A percentile compares a stretch with the other conserved stretches of the same genome.
Evolutionary conservation across 345 rosid genomes (phyloP).

Genomic region (Corchorus olitorius): DNA sequence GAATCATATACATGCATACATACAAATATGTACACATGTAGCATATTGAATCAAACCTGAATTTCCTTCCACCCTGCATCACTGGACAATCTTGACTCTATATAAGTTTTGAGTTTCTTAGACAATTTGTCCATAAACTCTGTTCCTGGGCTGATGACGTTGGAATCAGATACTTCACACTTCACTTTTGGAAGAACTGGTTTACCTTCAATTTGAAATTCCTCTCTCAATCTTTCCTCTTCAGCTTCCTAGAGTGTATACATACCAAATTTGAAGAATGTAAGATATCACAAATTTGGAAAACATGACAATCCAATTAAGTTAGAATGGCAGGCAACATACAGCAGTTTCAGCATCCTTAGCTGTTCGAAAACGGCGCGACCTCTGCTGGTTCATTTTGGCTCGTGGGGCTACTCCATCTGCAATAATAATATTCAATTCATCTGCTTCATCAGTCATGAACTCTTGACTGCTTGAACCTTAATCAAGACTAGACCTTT

Average conservation of each 20-base stretch:
- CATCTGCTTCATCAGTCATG: neutral
- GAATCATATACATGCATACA: neutral
- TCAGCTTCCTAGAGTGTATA: conserved; percentile 17
- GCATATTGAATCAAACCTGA: conserved; percentile 18
- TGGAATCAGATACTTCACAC: conserved; percentile 24
- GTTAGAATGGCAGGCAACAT: too few relatives aligned
- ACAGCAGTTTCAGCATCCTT: conserved; percentile 26
- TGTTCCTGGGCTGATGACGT: conserved; percentile 33
- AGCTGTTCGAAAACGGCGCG: conserved; percentile 17
- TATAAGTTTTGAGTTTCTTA: conserved; percentile 21
- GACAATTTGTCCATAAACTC: conserved; percentile 28
- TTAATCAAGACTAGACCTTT: neutral
- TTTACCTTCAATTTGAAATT: conserved; percentile 33
- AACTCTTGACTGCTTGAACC: neutral
- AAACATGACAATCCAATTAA: too few relatives aligned
- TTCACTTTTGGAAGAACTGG: conserved; percentile 24
- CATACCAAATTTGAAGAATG: neutral
- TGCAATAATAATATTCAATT: conserved; percentile 3
- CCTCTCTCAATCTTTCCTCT: conserved; percentile 20
- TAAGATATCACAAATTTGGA: neutral
- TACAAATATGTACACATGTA: neutral
- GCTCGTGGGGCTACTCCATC: conserved; percentile 44
- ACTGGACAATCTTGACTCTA: conserved; percentile 4
- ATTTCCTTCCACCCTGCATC: conserved; percentile 31
- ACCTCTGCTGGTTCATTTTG: conserved; percentile 36